Evolutionary conservation across 2,329 filamentous ascomycete species (phyloP).

Genomic region (Trichoderma afroharzianum): DNA sequence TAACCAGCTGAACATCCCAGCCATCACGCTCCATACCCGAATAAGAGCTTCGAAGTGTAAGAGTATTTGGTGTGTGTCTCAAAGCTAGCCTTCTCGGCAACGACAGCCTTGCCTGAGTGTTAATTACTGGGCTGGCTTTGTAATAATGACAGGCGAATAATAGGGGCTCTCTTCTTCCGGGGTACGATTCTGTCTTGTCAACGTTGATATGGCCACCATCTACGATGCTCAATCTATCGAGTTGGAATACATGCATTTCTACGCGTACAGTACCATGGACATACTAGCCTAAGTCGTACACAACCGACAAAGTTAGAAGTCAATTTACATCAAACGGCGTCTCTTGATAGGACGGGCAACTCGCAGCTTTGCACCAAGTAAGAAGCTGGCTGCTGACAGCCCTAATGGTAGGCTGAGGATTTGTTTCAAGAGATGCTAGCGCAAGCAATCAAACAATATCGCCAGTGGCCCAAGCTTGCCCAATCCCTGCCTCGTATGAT

Average conservation of each 20-base stretch:
- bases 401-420: constrained; percentile 9
- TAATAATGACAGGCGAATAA: background rate
- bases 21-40: background rate
- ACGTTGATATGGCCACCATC: background rate
- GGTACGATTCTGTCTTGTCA: background rate
- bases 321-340: constrained; percentile 9
- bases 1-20: background rate
- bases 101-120: background rate
- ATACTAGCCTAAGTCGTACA: background rate
- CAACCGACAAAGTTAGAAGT: background rate
- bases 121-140: background rate
- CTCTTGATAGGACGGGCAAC: background rate
- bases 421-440: constrained; percentile 5
- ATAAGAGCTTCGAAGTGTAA: background rate
- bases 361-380: background rate
- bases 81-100: background rate
- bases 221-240: background rate
- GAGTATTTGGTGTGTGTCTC: background rate
- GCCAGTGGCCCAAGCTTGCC: constrained; percentile 6
- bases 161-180: background rate
- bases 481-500: constrained; percentile 9
- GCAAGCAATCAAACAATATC: constrained; percentile 8
- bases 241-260: background rate
- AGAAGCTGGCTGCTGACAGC: constrained; percentile 3
- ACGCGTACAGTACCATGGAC: background rate